Base-by-base conservation (phyloP, 2,329 filamentous ascomycete genomes). In the Colletotrichum theobromicola region DNA sequence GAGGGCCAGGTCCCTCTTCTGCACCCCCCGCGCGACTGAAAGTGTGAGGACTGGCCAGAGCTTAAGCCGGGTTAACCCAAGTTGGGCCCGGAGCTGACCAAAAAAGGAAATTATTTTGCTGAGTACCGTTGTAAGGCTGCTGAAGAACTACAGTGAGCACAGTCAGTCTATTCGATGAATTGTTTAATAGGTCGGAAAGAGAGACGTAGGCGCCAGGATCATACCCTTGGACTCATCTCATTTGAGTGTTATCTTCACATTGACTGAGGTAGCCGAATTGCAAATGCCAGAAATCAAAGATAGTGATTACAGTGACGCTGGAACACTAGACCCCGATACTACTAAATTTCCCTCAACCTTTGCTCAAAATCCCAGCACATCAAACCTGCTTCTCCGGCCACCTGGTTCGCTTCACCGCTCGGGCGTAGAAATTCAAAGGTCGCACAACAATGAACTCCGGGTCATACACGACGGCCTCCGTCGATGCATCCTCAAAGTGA, bases 361-460 rank as follows among this genome's bases (percentile, higher is more conserved):
- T 12, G n/a, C 42, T 7, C 6, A 46, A 10, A 4, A 7, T 1
- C 42, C n/a, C 13, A 2, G 10, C n/a, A 15, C 15, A 1, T 46
- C 50, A 66, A 15, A 12, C 7, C 13, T 60, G n/a, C 18, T 58
- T 69, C 7, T 37, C 15, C 3, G 70, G 70, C 70, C 70, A 69
- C 12, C 10, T 26, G 4, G 70, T 73, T 3, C 66, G 24, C 18
- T 9, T 68, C 10, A 69, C 28, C 5, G 70, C 65, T 24, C 65
- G 13, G 10, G 67, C 77, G 34, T 79, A 80, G 16, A 79, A 78
- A 55, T 79, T 79, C 35, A 77, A 57, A 2, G 78, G 77, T 42
- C 77, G 65, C 6, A 76, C 50, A 9, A 78, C 74, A 7, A 76
- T 58, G 18, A 78, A 78, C 61, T 78, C 76, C 1, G 77, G 77